phyloP scores from a whole-genome alignment of 345 rosid genomes.

The Excoecaria cochinchinensis region DNA sequence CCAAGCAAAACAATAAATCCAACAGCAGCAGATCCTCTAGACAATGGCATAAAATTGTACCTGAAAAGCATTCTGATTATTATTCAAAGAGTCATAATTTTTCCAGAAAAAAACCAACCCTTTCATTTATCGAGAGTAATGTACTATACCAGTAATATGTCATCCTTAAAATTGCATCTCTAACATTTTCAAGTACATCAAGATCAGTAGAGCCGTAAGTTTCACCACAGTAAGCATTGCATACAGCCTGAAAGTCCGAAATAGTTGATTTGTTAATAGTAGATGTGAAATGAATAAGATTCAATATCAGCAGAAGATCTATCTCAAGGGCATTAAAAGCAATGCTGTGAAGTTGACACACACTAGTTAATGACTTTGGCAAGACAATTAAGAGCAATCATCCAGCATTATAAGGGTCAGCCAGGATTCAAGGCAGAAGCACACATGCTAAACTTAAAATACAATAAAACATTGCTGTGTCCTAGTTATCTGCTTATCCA shows the following conservation, averaged over 20 bases:
- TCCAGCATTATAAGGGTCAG: neutral
- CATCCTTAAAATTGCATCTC: conserved; percentile 80
- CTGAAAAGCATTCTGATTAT: conserved; percentile 37
- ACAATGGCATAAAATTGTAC: conserved; percentile 95
- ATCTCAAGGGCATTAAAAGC: neutral
- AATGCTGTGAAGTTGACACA: neutral
- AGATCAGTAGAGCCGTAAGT: conserved; percentile 66
- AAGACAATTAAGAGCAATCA: neutral
- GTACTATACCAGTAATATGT: conserved; percentile 82
- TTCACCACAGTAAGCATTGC: conserved; percentile 83
- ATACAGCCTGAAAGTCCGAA: conserved; percentile 54
- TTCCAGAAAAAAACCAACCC: conserved; percentile 1
- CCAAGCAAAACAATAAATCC: conserved; percentile 81
- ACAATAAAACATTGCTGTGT: neutral
- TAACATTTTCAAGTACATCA: conserved; percentile 56
- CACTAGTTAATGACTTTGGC: neutral
- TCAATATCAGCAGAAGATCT: neutral
- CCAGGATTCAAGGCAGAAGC: neutral
- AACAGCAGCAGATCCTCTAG: conserved; percentile 87
- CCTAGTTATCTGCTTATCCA: neutral
- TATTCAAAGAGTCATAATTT: neutral
- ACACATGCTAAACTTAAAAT: neutral
- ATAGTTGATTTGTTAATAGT: neutral
- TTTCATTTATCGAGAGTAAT: neutral
- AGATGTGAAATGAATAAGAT: neutral